Conservation (phyloP, 768 basidiomycete species). For the Lyophyllum decastes region DNA sequence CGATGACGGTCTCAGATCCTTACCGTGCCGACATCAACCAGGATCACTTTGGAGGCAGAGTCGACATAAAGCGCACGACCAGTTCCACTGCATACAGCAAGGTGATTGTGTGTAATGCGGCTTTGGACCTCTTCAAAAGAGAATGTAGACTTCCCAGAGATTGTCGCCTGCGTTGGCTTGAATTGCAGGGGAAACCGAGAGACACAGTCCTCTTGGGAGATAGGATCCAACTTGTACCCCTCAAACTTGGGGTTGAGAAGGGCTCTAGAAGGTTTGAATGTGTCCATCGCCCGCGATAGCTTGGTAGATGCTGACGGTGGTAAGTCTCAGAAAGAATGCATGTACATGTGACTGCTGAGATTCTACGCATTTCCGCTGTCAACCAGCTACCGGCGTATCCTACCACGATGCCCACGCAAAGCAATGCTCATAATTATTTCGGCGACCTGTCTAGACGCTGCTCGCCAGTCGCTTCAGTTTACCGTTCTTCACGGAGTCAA, state of each 20-base stretch:
- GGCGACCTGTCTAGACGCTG: too few relatives aligned
- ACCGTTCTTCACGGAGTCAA: background rate
- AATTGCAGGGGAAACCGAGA: conserved; percentile 51
- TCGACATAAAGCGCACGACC: conserved; percentile 69
- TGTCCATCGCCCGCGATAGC: conserved; percentile 22
- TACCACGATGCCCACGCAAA: too few relatives aligned
- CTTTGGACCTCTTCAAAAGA: conserved; percentile 84
- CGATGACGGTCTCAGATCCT: conserved; percentile 25
- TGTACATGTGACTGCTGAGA: too few relatives aligned
- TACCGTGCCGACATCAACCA: conserved; percentile 61
- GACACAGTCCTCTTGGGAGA: conserved; percentile 58
- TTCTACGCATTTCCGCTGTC: too few relatives aligned
- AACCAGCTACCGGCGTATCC: too few relatives aligned
- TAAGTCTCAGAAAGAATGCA: background rate
- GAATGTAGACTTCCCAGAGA: conserved; percentile 60
- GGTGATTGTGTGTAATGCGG: conserved; percentile 83
- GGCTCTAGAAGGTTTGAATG: conserved; percentile 47
- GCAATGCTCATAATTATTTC: too few relatives aligned
- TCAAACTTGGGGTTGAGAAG: conserved; percentile 85
- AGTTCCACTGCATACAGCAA: conserved; percentile 48
- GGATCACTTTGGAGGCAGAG: conserved; percentile 56
- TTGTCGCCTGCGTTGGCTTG: conserved; percentile 60
- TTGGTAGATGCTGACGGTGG: background rate
- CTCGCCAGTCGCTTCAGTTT: too few relatives aligned
- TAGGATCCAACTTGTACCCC: conserved; percentile 72